A percentile compares a stretch with the other conserved stretches of the same genome.
These are phyloP conservation scores for Arachis stenosperma DNA, from an alignment of 306 rosid species.

Conservation along the genomic window DNA sequence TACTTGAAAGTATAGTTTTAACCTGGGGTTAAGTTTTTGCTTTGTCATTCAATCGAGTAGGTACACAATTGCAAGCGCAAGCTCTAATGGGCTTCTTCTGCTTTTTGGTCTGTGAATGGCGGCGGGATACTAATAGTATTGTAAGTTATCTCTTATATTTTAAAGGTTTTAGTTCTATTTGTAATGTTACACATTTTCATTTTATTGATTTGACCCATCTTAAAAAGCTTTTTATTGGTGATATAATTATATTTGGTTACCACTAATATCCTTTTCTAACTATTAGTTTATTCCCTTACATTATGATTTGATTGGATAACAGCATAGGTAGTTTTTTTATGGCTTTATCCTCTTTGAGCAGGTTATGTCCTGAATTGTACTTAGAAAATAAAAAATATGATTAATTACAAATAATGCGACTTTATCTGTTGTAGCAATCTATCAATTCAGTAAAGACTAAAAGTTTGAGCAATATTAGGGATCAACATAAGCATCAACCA, in stretches of 20 bases:
- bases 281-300: neutral
- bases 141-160: slow-evolving; percentile 55
- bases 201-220: slow-evolving; percentile 28
- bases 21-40: slow-evolving; percentile 30
- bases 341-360: too few species aligned
- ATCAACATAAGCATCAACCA: slow-evolving; percentile 39
- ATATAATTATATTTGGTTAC: slow-evolving; percentile 13
- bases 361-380: too few species aligned
- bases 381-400: too few species aligned
- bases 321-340: too few species aligned
- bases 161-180: slow-evolving; percentile 16
- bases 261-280: slow-evolving; percentile 15
- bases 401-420: too few species aligned
- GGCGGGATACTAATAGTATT: slow-evolving; percentile 89
- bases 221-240: slow-evolving; percentile 12
- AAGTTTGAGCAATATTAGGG: slow-evolving; percentile 36
- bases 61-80: slow-evolving; percentile 99
- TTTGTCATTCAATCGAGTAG: slow-evolving; percentile 47
- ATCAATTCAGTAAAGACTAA: neutral
- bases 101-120: slow-evolving; percentile 78
- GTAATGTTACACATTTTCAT: slow-evolving; percentile 8
- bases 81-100: slow-evolving; percentile 98
- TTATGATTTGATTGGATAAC: slow-evolving; percentile 23
- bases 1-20: slow-evolving; percentile 15
- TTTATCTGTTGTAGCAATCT: too few species aligned